Evolutionary conservation across 148 eudicot species (phyloP).

Genomic region (Drosera capensis): DNA sequence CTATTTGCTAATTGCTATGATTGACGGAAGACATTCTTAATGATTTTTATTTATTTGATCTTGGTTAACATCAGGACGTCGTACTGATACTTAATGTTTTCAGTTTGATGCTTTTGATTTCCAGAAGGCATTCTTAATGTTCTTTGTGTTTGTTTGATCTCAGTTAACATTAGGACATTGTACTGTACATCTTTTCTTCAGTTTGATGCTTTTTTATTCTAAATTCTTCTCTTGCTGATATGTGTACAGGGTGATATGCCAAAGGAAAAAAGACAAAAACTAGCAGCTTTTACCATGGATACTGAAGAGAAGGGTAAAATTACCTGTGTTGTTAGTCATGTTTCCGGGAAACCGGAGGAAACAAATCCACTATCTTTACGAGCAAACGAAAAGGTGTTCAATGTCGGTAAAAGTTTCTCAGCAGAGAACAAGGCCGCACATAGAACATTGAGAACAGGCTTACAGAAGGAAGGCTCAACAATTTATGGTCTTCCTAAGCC

Average conservation of each 20-base stretch:
- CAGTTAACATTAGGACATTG: too few species aligned
- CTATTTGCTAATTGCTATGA: too few species aligned
- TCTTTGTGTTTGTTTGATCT: too few species aligned
- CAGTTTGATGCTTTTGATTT: too few species aligned
- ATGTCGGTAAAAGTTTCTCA: slow-evolving; percentile 41
- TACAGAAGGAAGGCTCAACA: slow-evolving; percentile 60
- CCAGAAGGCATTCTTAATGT: too few species aligned
- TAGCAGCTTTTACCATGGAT: slow-evolving; percentile 24
- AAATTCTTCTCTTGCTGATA: not conserved
- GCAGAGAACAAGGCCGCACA: slow-evolving; percentile 34
- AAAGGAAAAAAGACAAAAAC: slow-evolving; percentile 50
- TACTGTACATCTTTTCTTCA: too few species aligned
- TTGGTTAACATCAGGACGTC: too few species aligned
- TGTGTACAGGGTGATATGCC: slow-evolving; percentile 64
- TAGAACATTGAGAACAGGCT: slow-evolving; percentile 49
- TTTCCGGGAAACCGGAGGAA: slow-evolving; percentile 22
- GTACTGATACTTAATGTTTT: too few species aligned
- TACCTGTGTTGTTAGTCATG: slow-evolving; percentile 11
- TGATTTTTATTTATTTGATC: too few species aligned
- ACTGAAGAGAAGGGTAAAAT: slow-evolving; percentile 17
- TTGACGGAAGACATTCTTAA: too few species aligned
- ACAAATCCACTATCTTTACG: slow-evolving; percentile 32
- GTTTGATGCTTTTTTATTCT: not conserved
- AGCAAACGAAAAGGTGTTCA: slow-evolving; percentile 44
- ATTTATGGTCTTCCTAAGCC: slow-evolving; percentile 92